Evolutionary conservation across 257 asterid species (phyloP).

Genomic region (Voacanga thouarsii): DNA sequence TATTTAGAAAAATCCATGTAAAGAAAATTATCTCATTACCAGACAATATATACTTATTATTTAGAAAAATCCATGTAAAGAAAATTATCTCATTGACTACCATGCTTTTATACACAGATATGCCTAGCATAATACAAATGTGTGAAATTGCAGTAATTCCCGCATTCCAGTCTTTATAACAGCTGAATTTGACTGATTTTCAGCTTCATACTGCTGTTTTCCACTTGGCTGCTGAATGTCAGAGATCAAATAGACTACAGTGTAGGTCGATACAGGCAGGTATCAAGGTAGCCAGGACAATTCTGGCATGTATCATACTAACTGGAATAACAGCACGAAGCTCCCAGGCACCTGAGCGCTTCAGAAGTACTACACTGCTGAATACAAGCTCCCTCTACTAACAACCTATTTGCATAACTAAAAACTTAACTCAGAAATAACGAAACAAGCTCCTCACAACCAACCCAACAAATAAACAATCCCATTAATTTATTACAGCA

Average conservation of each 20-base stretch:
- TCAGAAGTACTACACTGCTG: not conserved
- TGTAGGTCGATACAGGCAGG: not conserved
- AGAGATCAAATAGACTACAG: not conserved
- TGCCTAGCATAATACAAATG: not conserved
- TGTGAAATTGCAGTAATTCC: not conserved
- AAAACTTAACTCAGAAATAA: too few relatives aligned
- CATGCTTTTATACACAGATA: not conserved
- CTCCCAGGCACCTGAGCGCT: too few relatives aligned
- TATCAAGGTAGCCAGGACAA: too few relatives aligned
- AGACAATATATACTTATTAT: not conserved
- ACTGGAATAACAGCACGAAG: not conserved
- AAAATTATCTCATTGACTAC: not conserved
- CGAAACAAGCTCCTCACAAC: not conserved
- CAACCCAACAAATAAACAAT: not conserved
- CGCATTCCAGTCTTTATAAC: not conserved
- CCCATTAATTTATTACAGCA: not conserved
- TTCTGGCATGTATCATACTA: not conserved
- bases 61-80: not conserved
- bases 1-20: not conserved
- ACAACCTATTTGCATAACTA: not conserved
- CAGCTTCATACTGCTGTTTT: too few relatives aligned
- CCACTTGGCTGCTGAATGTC: not conserved
- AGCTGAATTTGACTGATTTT: not conserved
- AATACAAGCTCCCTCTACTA: not conserved
- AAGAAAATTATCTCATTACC: not conserved